Percentiles rank a stretch among this genome's conserved stretches.
Evolutionary conservation across 2,329 filamentous ascomycete genomes (phyloP).

Genomic region (Hansfordia pulvinata): DNA sequence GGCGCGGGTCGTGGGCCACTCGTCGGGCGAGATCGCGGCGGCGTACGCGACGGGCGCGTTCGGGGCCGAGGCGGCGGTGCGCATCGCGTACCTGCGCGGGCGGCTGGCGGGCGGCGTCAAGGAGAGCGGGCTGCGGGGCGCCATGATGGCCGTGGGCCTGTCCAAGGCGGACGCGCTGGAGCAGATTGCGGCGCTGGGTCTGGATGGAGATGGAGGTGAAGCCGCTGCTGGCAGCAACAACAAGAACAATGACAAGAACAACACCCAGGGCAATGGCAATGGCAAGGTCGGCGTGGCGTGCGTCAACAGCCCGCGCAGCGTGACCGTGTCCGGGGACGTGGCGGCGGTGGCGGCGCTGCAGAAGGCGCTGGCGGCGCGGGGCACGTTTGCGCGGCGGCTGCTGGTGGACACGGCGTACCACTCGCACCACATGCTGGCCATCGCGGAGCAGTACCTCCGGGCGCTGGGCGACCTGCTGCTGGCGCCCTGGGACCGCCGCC

Average conservation of each 20-base stretch:
- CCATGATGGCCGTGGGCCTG: conserved; percentile 19
- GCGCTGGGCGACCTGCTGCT: neutral
- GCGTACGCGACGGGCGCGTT: conserved; percentile 30
- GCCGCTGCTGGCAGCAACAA: too few species aligned
- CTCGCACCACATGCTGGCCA: conserved; percentile 25
- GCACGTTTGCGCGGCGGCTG: conserved; percentile 31
- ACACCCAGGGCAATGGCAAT: conserved; percentile 22
- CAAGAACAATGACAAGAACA: too few species aligned
- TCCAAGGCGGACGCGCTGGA: conserved; percentile 9
- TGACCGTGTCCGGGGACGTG: conserved; percentile 32
- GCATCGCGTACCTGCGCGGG: conserved; percentile 25
- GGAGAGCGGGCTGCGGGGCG: conserved; percentile 16
- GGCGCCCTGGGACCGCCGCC: neutral
- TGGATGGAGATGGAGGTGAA: too few species aligned
- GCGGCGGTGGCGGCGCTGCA: conserved; percentile 24
- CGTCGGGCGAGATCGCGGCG: conserved; percentile 28
- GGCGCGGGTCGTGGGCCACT: conserved; percentile 21
- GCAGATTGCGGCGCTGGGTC: conserved; percentile 24
- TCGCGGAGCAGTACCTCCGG: conserved; percentile 17
- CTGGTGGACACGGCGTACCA: conserved; percentile 25
- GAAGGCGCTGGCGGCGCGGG: conserved; percentile 22
- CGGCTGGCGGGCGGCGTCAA: conserved; percentile 26
- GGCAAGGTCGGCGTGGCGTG: conserved; percentile 23
- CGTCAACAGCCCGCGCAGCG: conserved; percentile 28
- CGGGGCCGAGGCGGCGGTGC: conserved; percentile 28